A percentile compares a stretch with the other conserved stretches of the same genome.
Evolutionary conservation across 495 filamentous ascomycete species (phyloP).

Genomic region (Chaetomidium leptoderma): DNA sequence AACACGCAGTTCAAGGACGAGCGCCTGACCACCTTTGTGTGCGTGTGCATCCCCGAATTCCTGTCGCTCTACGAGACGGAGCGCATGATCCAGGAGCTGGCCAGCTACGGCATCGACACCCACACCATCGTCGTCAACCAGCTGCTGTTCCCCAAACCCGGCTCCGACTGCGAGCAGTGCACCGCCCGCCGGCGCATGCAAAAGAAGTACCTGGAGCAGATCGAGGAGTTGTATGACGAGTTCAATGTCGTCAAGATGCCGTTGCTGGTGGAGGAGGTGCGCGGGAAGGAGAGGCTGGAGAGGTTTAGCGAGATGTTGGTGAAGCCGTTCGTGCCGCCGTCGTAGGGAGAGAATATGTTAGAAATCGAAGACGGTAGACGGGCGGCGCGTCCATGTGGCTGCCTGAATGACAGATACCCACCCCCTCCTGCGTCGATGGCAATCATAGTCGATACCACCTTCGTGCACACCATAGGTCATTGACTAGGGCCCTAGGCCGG

Average conservation of each 20-base stretch:
- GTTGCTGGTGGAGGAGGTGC: constrained; percentile 86
- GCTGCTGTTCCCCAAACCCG: constrained; percentile 84
- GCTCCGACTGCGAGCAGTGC: constrained; percentile 89
- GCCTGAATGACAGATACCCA: not conserved
- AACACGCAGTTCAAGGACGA: constrained; percentile 97
- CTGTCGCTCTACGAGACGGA: constrained; percentile 97
- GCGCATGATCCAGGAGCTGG: constrained; percentile 98
- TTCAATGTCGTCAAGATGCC: constrained; percentile 99
- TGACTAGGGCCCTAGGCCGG: too few species aligned
- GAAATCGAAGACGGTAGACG: not conserved
- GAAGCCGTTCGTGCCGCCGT: constrained; percentile 74
- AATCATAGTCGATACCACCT: not conserved
- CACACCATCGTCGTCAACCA: constrained; percentile 98
- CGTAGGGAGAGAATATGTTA: constrained; percentile 24
- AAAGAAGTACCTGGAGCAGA: constrained; percentile 98
- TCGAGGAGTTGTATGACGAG: constrained; percentile 97
- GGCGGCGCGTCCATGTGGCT: not conserved
- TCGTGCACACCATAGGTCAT: too few species aligned
- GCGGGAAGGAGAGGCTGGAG: constrained; percentile 90
- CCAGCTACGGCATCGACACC: constrained; percentile 90
- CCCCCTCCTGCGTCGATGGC: not conserved
- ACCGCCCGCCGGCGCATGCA: constrained; percentile 96
- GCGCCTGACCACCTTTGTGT: constrained; percentile 94
- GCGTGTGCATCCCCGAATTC: constrained; percentile 98
- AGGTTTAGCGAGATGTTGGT: constrained; percentile 93